Conservation (phyloP, 768 basidiomycete genomes). For the Mycena crocata region DNA sequence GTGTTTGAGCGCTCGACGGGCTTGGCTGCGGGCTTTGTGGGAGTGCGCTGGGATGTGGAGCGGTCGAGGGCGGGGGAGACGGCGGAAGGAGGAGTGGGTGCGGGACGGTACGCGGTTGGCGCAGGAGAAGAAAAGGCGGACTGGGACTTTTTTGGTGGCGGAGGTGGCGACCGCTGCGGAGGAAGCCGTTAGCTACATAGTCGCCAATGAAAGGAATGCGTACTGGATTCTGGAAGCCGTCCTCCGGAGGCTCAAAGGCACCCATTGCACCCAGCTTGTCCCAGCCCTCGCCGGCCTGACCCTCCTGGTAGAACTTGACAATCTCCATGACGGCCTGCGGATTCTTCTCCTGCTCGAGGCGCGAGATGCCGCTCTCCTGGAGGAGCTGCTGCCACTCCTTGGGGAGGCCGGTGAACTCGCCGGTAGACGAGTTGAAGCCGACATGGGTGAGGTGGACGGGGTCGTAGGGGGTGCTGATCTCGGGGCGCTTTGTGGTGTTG, state of each 20-base stretch:
- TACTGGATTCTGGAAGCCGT: constrained; percentile 68
- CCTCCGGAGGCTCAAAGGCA: constrained; percentile 40
- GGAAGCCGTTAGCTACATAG: constrained; percentile 30
- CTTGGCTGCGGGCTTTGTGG: constrained; percentile 60
- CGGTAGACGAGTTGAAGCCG: constrained; percentile 98
- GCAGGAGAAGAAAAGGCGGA: constrained; percentile 32
- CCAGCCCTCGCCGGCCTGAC: constrained; percentile 83
- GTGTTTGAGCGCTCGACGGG: constrained; percentile 75
- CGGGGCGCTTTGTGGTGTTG: constrained; percentile 79
- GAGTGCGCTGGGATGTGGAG: constrained; percentile 86
- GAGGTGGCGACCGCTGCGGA: constrained; percentile 59
- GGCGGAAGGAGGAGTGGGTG: constrained; percentile 76
- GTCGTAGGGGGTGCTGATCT: constrained; percentile 98
- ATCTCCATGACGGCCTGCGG: constrained; percentile 99
- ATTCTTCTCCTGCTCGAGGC: constrained; percentile 95
- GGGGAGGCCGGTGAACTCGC: constrained; percentile 97
- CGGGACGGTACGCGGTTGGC: constrained; percentile 77
- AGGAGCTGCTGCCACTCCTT: constrained; percentile 99
- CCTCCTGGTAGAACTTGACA: constrained; percentile 97
- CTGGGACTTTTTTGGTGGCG: constrained; percentile 58
- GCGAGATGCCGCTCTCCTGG: constrained; percentile 95
- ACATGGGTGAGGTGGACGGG: constrained; percentile 99
- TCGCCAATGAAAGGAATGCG: constrained; percentile 41
- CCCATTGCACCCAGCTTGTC: constrained; percentile 82
- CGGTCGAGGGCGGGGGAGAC: constrained; percentile 83